Percentiles rank a stretch among this genome's conserved stretches.
These are phyloP conservation scores for Elongisporangium senticosum DNA, from an alignment of 352 stramenopile species.

Conservation along the genomic window DNA sequence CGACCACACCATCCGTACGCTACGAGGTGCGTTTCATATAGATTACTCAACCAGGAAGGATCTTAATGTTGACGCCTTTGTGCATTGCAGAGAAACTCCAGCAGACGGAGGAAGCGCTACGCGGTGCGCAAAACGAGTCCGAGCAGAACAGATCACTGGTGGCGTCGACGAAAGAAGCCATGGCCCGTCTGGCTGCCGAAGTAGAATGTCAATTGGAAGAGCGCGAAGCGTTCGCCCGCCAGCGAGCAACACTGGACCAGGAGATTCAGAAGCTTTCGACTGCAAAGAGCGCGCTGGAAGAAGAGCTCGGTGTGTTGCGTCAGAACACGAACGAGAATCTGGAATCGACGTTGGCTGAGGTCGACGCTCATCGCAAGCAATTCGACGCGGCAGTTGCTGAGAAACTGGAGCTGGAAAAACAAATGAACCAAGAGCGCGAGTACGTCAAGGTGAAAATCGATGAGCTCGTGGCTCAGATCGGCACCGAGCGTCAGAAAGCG, in stretches of 20 bases:
- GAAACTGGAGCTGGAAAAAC: constrained; percentile 19
- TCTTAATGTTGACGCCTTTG: neutral
- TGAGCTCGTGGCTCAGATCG: constrained; percentile 51
- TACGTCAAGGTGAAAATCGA: constrained; percentile 72
- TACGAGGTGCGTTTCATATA: constrained; percentile 33
- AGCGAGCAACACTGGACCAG: constrained; percentile 19
- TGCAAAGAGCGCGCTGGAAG: constrained; percentile 25
- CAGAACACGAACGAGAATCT: constrained; percentile 32
- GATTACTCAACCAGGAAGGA: neutral
- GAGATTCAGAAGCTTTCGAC: constrained; percentile 23
- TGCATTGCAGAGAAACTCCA: constrained; percentile 2
- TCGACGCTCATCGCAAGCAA: constrained; percentile 8
- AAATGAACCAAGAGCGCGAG: constrained; percentile 46
- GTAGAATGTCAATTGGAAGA: constrained; percentile 22
- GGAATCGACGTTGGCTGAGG: constrained; percentile 23
- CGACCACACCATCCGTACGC: constrained; percentile 27
- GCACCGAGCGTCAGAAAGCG: constrained; percentile 31
- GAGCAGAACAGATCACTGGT: constrained; percentile 20
- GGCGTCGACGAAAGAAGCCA: constrained; percentile 27
- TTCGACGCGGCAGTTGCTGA: constrained; percentile 7
- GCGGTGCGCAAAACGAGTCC: constrained; percentile 13
- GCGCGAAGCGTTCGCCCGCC: constrained; percentile 17
- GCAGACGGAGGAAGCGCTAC: constrained; percentile 16
- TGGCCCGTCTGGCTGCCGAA: constrained; percentile 25
- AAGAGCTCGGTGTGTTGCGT: constrained; percentile 33